Percentiles rank a stretch among this genome's conserved stretches.
Conservation (phyloP, 345 rosid genomes). For the Acer yangbiense region DNA sequence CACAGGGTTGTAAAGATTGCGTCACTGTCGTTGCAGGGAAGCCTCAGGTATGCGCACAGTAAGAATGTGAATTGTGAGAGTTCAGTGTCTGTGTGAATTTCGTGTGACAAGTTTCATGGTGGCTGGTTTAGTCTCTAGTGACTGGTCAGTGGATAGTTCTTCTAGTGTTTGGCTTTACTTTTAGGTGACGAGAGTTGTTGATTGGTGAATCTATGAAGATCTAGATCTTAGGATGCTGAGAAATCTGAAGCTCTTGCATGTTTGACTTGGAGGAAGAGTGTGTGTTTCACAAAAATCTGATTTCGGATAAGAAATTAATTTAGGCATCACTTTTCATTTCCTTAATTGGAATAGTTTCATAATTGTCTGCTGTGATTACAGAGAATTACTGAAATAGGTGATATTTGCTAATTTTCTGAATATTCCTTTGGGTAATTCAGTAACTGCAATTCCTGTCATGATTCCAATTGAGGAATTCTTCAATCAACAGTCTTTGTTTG, state of each 20-base stretch:
- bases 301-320: conserved; percentile 28
- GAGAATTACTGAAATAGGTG: conserved; percentile 11
- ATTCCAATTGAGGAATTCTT: conserved; percentile 16
- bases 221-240: conserved; percentile 43
- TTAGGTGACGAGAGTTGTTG: conserved; percentile 15
- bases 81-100: conserved; percentile 4
- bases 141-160: conserved; percentile 3
- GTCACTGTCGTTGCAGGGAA: conserved; percentile 83
- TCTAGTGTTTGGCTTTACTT: neutral
- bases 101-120: neutral
- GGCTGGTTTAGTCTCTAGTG: neutral
- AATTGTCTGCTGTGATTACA: neutral
- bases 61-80: conserved; percentile 21
- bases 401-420: conserved; percentile 17
- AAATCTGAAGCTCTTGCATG: conserved; percentile 22
- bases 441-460: conserved; percentile 15
- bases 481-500: neutral
- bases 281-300: conserved; percentile 15
- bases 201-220: conserved; percentile 34
- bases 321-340: conserved; percentile 23
- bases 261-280: conserved; percentile 28
- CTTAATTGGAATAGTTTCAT: conserved; percentile 19
- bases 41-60: conserved; percentile 74
- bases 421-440: conserved; percentile 10
- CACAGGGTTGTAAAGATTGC: conserved; percentile 95